Evolutionary conservation across 1,139 yeast genomes (phyloP).

Genomic region (Kodamaea plutei): DNA sequence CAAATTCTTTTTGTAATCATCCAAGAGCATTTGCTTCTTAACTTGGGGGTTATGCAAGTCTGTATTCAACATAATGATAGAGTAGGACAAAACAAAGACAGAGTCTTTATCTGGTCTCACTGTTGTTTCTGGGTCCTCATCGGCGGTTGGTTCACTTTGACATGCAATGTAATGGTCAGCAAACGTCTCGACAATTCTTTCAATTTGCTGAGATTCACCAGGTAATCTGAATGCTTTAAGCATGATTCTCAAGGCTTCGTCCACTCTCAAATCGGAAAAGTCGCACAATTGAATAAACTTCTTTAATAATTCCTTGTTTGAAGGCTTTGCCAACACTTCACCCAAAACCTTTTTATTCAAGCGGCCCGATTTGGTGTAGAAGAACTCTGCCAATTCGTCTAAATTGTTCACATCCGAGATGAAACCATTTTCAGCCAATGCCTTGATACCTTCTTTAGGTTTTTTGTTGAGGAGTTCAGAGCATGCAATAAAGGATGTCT

Average conservation of each 20-base stretch:
- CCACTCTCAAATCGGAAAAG: conserved; percentile 75
- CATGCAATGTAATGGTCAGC: conserved; percentile 73
- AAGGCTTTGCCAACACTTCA: conserved; percentile 76
- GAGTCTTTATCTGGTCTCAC: conserved; percentile 72
- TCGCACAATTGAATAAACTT: conserved; percentile 71
- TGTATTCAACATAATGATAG: conserved; percentile 74
- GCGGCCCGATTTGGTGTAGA: conserved; percentile 74
- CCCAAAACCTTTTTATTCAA: conserved; percentile 87
- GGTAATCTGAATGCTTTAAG: conserved; percentile 86
- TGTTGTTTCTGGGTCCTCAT: conserved; percentile 22
- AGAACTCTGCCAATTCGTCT: conserved; percentile 66
- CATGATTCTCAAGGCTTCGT: conserved; percentile 84
- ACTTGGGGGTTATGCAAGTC: conserved; percentile 78
- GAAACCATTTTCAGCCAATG: conserved; percentile 60
- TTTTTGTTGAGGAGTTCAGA: conserved; percentile 71
- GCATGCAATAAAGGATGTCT: conserved; percentile 69
- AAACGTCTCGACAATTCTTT: conserved; percentile 82
- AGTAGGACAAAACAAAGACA: conserved; percentile 67
- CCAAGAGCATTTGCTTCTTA: conserved; percentile 82
- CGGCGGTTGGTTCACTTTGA: conserved; percentile 33
- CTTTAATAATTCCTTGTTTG: conserved; percentile 55
- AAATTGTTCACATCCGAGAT: conserved; percentile 51
- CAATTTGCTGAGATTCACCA: conserved; percentile 96
- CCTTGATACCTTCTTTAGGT: conserved; percentile 70
- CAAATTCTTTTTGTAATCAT: conserved; percentile 73